A percentile compares a stretch with the other conserved stretches of the same genome.
Conservation (phyloP, 352 stramenopile genomes). For the Aphanomyces astaci region DNA sequence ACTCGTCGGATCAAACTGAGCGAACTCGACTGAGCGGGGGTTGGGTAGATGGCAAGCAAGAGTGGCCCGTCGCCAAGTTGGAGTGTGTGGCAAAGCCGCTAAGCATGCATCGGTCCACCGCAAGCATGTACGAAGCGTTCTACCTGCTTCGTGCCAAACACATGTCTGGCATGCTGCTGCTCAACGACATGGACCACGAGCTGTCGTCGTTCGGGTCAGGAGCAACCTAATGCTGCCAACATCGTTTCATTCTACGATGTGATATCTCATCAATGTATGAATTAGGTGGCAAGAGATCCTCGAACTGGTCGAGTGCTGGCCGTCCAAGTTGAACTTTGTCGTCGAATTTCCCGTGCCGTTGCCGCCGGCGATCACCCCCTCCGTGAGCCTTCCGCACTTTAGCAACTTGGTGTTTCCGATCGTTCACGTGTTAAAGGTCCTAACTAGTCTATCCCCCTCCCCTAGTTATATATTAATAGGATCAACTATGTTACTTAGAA, state of each 20-base stretch:
- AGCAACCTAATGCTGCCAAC: too few species aligned
- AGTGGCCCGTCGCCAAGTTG: not conserved
- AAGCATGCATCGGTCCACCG: not conserved
- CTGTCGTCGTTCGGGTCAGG: constrained; percentile 1
- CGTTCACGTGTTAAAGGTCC: constrained; percentile 12
- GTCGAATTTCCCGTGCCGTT: not conserved
- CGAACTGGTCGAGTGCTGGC: constrained; percentile 15
- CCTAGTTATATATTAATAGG: too few species aligned
- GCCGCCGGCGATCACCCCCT: not conserved
- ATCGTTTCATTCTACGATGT: not conserved
- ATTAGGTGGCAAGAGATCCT: constrained; percentile 8
- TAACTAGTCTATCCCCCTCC: too few species aligned
- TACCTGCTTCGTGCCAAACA: not conserved
- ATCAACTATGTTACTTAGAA: too few species aligned
- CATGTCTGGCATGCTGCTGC: not conserved
- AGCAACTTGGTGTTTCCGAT: constrained; percentile 15
- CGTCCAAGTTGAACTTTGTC: not conserved
- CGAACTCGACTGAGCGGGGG: not conserved
- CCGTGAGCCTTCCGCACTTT: constrained; percentile 6
- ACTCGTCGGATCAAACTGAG: too few species aligned
- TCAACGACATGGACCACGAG: constrained; percentile 11
- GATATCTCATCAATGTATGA: not conserved
- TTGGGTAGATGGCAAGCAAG: not conserved
- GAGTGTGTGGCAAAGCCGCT: not conserved
- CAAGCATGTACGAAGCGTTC: constrained; percentile 16